A percentile compares a stretch with the other conserved stretches of the same genome.
phyloP scores from a whole-genome alignment of 768 basidiomycete genomes.

The Auricularia auricula-judae region DNA sequence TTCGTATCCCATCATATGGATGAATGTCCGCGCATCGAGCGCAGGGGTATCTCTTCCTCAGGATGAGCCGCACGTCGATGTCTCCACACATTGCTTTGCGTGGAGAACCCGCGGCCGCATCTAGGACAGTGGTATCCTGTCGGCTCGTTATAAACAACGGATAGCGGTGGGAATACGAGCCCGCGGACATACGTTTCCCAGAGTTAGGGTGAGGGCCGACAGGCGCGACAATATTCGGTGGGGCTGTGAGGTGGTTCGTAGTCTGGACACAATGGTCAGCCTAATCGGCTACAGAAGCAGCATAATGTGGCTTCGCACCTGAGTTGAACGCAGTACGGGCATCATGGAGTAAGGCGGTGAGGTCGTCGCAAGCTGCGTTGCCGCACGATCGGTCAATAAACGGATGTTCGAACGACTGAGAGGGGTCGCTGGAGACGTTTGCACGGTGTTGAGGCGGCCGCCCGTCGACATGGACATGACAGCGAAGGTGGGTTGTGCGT shows the following conservation, averaged over 20 bases:
- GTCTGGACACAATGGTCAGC: too few relatives aligned
- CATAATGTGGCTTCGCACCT: too few relatives aligned
- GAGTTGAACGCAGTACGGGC: too few relatives aligned
- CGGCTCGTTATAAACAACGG: neutral
- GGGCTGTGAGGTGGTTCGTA: neutral
- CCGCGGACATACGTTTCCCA: neutral
- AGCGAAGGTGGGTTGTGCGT: neutral
- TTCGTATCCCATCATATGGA: neutral
- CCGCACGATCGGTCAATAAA: neutral
- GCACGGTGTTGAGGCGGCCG: neutral
- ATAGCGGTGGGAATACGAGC: neutral
- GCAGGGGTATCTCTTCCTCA: neutral
- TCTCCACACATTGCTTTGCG: neutral
- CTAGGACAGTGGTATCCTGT: neutral
- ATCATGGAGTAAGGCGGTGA: neutral
- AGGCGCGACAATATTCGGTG: neutral
- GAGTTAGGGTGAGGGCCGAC: neutral
- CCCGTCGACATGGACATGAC: neutral
- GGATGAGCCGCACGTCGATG: neutral
- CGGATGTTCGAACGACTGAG: neutral
- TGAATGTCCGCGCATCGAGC: neutral
- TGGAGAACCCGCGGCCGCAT: neutral
- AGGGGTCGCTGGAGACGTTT: neutral
- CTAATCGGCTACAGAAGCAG: too few relatives aligned
- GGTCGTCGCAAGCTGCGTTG: neutral